These are phyloP conservation scores for Mycena venus DNA, from an alignment of 768 basidiomycete genomes.

Conservation along the genomic window DNA sequence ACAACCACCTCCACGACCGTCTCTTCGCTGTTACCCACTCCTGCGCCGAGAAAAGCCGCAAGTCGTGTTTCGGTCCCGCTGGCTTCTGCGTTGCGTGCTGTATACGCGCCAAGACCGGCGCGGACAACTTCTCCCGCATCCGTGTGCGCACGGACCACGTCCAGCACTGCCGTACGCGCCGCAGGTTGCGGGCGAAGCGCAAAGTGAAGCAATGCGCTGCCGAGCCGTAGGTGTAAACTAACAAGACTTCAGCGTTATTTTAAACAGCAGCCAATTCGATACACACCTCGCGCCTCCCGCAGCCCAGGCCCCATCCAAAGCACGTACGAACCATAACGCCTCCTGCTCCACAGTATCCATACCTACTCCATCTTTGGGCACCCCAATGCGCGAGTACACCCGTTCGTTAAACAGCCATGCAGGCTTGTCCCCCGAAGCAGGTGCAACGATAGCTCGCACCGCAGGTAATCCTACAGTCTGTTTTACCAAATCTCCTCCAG, in stretches of 20 bases:
- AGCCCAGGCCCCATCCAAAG: conserved; percentile 27
- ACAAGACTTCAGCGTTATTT: not conserved
- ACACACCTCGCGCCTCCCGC: conserved; percentile 14
- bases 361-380: conserved; percentile 12
- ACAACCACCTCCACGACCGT: conserved; percentile 24
- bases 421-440: conserved; percentile 27
- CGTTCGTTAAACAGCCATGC: conserved; percentile 33
- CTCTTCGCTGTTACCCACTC: conserved; percentile 27
- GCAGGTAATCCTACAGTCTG: conserved; percentile 8
- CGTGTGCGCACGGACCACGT: conserved; percentile 24
- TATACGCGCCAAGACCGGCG: conserved; percentile 27
- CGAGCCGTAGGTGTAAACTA: conserved; percentile 25
- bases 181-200: conserved; percentile 31
- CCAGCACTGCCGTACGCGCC: conserved; percentile 24
- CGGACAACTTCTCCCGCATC: conserved; percentile 22
- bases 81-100: conserved; percentile 15
- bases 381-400: conserved; percentile 30
- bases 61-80: conserved; percentile 20
- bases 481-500: conserved; percentile 27
- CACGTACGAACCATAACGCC: conserved; percentile 31
- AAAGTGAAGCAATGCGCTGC: conserved; percentile 27
- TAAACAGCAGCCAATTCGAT: not conserved
- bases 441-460: conserved; percentile 25
- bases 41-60: conserved; percentile 30
- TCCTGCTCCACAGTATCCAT: conserved; percentile 15